Evolutionary conservation across 2,329 filamentous ascomycete species (phyloP).

Genomic region (Elsinoe australis): DNA sequence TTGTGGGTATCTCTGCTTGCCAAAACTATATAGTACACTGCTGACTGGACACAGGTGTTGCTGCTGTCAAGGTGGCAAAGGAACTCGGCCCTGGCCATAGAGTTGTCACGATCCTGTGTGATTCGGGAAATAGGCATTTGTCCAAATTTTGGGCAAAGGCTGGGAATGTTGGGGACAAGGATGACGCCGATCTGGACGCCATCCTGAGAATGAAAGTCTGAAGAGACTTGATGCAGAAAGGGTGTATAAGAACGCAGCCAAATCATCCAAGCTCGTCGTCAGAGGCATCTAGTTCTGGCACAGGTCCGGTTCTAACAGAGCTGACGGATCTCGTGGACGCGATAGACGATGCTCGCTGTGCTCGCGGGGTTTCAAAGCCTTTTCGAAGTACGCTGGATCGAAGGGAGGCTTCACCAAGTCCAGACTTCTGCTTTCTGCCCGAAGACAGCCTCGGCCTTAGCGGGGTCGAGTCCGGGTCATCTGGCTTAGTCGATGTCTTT

Average conservation of each 20-base stretch:
- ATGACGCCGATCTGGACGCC: constrained; percentile 47
- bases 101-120: constrained; percentile 78
- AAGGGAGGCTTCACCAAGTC: neutral
- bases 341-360: neutral
- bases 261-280: constrained; percentile 10
- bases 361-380: neutral
- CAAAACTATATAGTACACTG: neutral
- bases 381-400: constrained; percentile 12
- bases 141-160: constrained; percentile 79
- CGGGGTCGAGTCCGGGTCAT: neutral
- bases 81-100: constrained; percentile 50
- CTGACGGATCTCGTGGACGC: neutral
- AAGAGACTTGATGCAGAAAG: too few species aligned
- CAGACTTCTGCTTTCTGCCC: neutral
- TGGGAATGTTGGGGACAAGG: constrained; percentile 52
- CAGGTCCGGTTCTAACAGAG: constrained; percentile 1
- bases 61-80: constrained; percentile 62
- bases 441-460: neutral
- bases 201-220: constrained; percentile 38
- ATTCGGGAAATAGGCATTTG: constrained; percentile 65
- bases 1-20: constrained; percentile 45
- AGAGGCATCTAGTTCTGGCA: constrained; percentile 4
- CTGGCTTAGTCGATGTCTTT: neutral
- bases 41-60: constrained; percentile 44
- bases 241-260: too few species aligned